Evolutionary conservation across 2,329 filamentous ascomycete species (phyloP).

Genomic region (Catunica adiposa): DNA sequence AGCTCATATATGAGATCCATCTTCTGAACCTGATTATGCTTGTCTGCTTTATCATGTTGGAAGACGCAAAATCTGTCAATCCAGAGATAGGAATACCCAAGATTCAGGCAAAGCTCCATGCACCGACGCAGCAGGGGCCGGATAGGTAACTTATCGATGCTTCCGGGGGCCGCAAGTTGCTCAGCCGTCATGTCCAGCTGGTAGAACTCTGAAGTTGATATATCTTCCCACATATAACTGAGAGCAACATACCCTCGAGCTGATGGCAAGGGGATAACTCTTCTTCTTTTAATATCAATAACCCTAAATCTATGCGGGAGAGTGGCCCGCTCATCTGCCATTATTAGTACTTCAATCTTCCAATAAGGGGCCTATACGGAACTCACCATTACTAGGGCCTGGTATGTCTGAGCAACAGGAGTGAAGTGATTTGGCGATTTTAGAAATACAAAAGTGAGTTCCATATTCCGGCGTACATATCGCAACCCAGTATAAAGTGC

Average conservation of each 20-base stretch:
- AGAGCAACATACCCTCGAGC: neutral
- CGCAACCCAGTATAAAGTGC: too few relatives aligned
- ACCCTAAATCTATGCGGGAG: neutral
- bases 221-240: neutral
- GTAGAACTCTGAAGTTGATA: neutral
- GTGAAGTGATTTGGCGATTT: too few relatives aligned
- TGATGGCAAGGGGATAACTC: neutral
- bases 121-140: neutral
- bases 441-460: too few relatives aligned
- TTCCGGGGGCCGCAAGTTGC: neutral
- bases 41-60: neutral
- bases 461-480: too few relatives aligned
- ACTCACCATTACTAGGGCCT: too few relatives aligned
- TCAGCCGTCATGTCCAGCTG: neutral
- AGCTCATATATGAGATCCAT: neutral
- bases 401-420: too few relatives aligned
- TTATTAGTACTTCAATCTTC: neutral
- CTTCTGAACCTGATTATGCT: neutral
- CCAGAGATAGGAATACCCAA: neutral
- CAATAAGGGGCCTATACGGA: neutral
- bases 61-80: neutral
- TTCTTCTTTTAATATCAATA: neutral
- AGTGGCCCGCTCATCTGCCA: neutral
- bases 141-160: neutral
- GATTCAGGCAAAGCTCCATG: neutral